These are phyloP conservation scores for Zalaria sp. DNA, from an alignment of 2,329 filamentous ascomycete genomes.

Conservation along the genomic window DNA sequence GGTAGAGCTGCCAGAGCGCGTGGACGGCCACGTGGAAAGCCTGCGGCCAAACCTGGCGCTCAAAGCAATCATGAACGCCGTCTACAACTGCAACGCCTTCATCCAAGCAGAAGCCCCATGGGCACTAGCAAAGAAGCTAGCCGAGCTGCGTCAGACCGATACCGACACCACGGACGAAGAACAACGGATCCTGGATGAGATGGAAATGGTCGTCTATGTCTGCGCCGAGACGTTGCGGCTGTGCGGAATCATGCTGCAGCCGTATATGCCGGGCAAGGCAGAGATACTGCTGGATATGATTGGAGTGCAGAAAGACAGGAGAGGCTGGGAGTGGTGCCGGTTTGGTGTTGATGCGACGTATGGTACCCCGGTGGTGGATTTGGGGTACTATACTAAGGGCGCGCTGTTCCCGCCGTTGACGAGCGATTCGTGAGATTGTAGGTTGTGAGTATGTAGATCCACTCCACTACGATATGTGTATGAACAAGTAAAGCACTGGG, in stretches of 20 bases:
- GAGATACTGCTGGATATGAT: constrained; percentile 60
- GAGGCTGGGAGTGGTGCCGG: constrained; percentile 27
- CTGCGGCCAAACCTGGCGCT: constrained; percentile 53
- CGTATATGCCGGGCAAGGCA: constrained; percentile 76
- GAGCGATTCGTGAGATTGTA: constrained; percentile 8
- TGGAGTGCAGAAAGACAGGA: constrained; percentile 49
- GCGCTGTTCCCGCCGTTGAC: constrained; percentile 37
- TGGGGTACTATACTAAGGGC: constrained; percentile 28
- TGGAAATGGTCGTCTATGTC: constrained; percentile 53
- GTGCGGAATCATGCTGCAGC: constrained; percentile 71
- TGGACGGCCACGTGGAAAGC: constrained; percentile 44
- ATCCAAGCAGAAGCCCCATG: constrained; percentile 56
- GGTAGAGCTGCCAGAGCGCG: constrained; percentile 27
- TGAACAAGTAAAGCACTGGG: too few species aligned
- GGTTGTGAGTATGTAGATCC: too few species aligned
- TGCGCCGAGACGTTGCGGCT: constrained; percentile 66
- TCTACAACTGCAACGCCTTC: constrained; percentile 53
- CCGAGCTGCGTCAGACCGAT: neutral
- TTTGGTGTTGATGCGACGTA: constrained; percentile 46
- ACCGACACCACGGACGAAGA: neutral
- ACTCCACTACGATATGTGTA: too few species aligned
- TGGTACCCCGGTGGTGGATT: constrained; percentile 34
- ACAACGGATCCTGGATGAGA: constrained; percentile 19
- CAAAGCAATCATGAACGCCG: constrained; percentile 46
- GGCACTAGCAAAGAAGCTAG: constrained; percentile 19